Percentiles rank a stretch among this genome's conserved stretches.
Conservation (phyloP, 2,329 filamentous ascomycete species). For the Penicillium polonicum region DNA sequence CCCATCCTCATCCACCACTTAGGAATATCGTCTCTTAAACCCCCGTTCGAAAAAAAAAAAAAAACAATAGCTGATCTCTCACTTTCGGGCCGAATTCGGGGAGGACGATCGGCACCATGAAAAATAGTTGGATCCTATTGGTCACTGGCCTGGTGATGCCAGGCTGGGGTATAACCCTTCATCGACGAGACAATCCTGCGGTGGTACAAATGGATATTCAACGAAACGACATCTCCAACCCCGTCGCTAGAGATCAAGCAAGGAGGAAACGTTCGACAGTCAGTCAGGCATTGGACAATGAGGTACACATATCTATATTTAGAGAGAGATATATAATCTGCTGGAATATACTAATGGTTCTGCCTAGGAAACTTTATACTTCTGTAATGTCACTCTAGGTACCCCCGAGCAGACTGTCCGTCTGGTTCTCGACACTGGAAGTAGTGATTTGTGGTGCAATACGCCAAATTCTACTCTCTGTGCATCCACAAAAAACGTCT, state of each 20-base stretch:
- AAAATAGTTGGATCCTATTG: slow-evolving; percentile 20
- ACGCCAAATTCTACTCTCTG: slow-evolving; percentile 52
- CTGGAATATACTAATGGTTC: not conserved
- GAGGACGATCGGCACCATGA: slow-evolving; percentile 19
- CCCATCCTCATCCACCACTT: not conserved
- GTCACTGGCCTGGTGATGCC: slow-evolving; percentile 12
- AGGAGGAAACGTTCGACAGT: slow-evolving; percentile 45
- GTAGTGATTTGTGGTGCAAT: slow-evolving; percentile 63
- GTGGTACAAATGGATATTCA: slow-evolving; percentile 54
- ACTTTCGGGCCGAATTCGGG: slow-evolving; percentile 4
- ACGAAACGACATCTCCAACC: slow-evolving; percentile 48
- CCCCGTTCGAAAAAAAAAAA: not conserved
- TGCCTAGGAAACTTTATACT: slow-evolving; percentile 56
- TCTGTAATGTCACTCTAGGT: slow-evolving; percentile 57
- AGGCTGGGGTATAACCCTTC: slow-evolving; percentile 30
- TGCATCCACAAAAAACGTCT: slow-evolving; percentile 39
- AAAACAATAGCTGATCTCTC: not conserved
- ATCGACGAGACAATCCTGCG: slow-evolving; percentile 39
- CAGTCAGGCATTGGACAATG: slow-evolving; percentile 53
- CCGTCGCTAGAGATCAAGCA: slow-evolving; percentile 47
- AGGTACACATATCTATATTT: slow-evolving; percentile 36
- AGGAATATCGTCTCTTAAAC: not conserved
- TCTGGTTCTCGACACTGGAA: slow-evolving; percentile 62
- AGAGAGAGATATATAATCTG: not conserved
- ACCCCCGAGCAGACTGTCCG: slow-evolving; percentile 57